These are phyloP conservation scores for Nemophila menziesii DNA, from an alignment of 257 asterid genomes.

Conservation along the genomic window DNA sequence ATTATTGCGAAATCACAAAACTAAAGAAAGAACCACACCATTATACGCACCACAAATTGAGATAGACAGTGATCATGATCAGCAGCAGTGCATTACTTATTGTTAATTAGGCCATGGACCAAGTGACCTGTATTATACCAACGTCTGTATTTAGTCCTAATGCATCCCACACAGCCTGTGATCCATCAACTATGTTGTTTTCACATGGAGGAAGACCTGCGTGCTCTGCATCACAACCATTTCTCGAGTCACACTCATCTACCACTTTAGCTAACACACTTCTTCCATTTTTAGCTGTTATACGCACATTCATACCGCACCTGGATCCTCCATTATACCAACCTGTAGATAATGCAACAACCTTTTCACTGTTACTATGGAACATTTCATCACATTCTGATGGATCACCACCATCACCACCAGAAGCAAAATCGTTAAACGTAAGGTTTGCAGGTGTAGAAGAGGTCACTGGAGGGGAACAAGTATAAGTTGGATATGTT, in stretches of 20 bases:
- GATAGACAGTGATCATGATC: too few species aligned
- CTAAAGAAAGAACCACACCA: too few species aligned
- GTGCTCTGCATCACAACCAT: slow-evolving; percentile 35
- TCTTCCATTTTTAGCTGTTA: slow-evolving; percentile 25
- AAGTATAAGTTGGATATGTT: slow-evolving; percentile 14
- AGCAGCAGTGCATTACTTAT: too few species aligned
- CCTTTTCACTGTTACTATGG: slow-evolving; percentile 21
- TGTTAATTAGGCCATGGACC: slow-evolving; percentile 36
- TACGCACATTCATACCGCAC: slow-evolving; percentile 20
- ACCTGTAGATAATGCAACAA: slow-evolving; percentile 42
- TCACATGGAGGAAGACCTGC: slow-evolving; percentile 24
- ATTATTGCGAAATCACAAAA: too few species aligned
- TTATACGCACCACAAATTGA: too few species aligned
- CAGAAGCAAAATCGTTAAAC: slow-evolving; percentile 26
- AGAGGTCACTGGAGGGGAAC: slow-evolving; percentile 30
- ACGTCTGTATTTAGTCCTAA: slow-evolving; percentile 18
- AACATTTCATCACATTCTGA: slow-evolving; percentile 25
- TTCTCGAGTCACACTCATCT: slow-evolving; percentile 41
- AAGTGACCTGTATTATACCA: slow-evolving; percentile 17
- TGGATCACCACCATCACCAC: slow-evolving; percentile 32
- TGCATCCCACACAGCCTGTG: slow-evolving; percentile 26
- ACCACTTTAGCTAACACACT: slow-evolving; percentile 44
- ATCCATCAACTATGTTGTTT: slow-evolving; percentile 30
- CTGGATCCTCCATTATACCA: slow-evolving; percentile 25
- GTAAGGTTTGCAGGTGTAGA: slow-evolving; percentile 32